Base-by-base conservation (phyloP, 371 early-diverging fungal species). In the Syncephalastrum racemosum region DNA sequence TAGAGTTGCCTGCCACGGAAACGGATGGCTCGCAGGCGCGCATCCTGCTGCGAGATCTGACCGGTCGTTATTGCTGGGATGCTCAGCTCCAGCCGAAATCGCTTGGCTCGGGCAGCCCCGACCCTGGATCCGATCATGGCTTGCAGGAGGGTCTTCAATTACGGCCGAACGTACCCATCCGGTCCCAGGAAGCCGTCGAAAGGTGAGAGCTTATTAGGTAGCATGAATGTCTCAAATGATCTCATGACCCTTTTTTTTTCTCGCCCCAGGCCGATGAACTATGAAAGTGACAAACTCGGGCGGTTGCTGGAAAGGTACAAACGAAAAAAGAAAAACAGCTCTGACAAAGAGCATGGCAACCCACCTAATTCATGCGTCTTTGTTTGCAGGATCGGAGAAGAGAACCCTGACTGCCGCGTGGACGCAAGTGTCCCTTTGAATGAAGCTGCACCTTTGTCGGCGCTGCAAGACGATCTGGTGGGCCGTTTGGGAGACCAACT, bases 41-140 rank as follows among this genome's bases (percentile, higher is more conserved):
- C 16, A 70, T 90, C 15, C 82, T 89, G 41, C 68, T 90, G 20
- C 82, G 94, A 27, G 87, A 92, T 62, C 62, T 85, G 41, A 88
- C 90, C 4, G 94, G 94, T 0, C 79, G 89, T 18, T 92, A 90
- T 68, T 76, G 80, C 1, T 93, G 94, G 94, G 92, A 93, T 55
- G 73, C 81, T 0, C 72, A 79, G 22, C 57, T 88, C 10, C 89
- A 69, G 48, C 68, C 57, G 27, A 27, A 27, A 27, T 3, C 27
- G 27, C 27, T 27, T 27, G 27, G 7, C 3, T 27, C 27, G 27
- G 27, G 27, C 27, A 27, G 27, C 27, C 27, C 27, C 27, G 27
- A 27, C 27, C 27, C 27, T 27, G 27, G 6, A 7, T 27, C 27
- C 3, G 27, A 27, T 27, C 27, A 27, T 27, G 27, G 27, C 7